Evolutionary conservation across 2,329 filamentous ascomycete genomes (phyloP), one percentile per base, ranked within the genome.

Genomic region (Claviceps sp.): DNA sequence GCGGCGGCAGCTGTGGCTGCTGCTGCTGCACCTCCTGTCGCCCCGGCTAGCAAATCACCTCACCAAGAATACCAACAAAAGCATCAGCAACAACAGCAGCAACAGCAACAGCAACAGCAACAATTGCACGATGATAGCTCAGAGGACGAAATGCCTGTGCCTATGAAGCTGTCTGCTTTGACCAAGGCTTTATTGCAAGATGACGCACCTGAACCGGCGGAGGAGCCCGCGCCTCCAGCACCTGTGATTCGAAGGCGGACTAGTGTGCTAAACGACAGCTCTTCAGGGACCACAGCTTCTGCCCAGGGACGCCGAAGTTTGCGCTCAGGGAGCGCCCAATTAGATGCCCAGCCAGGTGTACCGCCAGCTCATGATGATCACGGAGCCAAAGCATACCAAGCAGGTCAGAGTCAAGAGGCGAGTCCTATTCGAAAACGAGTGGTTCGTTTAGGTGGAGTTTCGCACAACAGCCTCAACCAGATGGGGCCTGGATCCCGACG

Each of bases 161-260:
- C 89, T 61, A 89, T 93, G 80, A 94, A 93, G 71, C 85, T 96
- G 65, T 96, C 89, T 65, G 89, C 90, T 61, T 79, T 93, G 58
- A 95, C 91, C 48, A 91, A 93, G 64, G 90, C 89, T 20, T 74
- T 96, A 16, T 75, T 96, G 24, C 79, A 81, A 53, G 80, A 84
- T 54, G 78, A 78, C 44, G 76, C 71, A 3, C 75, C 79, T 8
- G 72, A 73, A 66, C 61, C 63, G 57, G 57, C 59, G 3, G 57
- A 66, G 26, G 65, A 67, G 13, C 63, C 69, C 13, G 63, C 68
- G 2, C 62, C 70, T 5, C 75, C 76, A 5, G 73, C 74, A 2
- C 68, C 72, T 22, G 63, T 68, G 54, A 75, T 72, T 22, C 72
- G 77, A 59, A 69, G 75, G 56, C 74, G 75, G 47, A 63, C 63